Evolutionary conservation across 2,329 filamentous ascomycete species (phyloP).

Genomic region (Colletotrichum siamense): DNA sequence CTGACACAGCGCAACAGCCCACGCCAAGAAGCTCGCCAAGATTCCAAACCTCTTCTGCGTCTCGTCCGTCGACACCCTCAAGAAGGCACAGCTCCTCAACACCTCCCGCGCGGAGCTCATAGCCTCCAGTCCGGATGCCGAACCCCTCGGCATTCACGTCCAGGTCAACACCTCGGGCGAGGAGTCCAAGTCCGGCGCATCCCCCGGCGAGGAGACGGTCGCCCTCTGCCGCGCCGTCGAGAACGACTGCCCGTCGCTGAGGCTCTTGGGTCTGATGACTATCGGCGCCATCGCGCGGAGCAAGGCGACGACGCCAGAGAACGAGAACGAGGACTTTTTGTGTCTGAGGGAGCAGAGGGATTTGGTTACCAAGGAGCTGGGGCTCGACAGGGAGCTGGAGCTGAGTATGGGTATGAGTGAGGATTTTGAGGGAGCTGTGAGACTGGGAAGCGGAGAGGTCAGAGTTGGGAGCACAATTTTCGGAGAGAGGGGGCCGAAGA

Average conservation of each 20-base stretch:
- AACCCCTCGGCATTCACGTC: conserved; percentile 76
- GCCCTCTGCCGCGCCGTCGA: conserved; percentile 74
- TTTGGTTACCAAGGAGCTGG: conserved; percentile 62
- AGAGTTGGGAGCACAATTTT: conserved; percentile 95
- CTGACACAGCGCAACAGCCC: conserved; percentile 61
- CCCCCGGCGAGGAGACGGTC: conserved; percentile 66
- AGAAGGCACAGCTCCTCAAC: conserved; percentile 86
- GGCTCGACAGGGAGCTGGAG: conserved; percentile 66
- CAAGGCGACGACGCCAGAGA: conserved; percentile 72
- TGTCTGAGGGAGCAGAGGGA: conserved; percentile 73
- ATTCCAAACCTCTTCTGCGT: conserved; percentile 92
- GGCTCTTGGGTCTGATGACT: conserved; percentile 89
- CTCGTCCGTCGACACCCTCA: conserved; percentile 84
- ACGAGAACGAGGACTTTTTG: conserved; percentile 91
- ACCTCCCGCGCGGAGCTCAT: conserved; percentile 71
- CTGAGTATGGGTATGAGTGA: conserved; percentile 99
- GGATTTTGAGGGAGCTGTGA: conserved; percentile 90
- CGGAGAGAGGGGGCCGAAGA: conserved; percentile 79
- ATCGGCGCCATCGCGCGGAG: conserved; percentile 94
- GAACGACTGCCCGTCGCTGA: conserved; percentile 74
- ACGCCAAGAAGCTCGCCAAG: conserved; percentile 86
- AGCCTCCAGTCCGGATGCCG: conserved; percentile 39
- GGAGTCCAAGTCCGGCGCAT: conserved; percentile 80
- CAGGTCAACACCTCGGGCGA: conserved; percentile 97
- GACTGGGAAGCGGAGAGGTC: conserved; percentile 85